Percentiles rank a stretch among this genome's conserved stretches.
These are phyloP conservation scores for Westerdykella aurantiaca DNA, from an alignment of 2,329 filamentous ascomycete genomes.

Conservation along the genomic window DNA sequence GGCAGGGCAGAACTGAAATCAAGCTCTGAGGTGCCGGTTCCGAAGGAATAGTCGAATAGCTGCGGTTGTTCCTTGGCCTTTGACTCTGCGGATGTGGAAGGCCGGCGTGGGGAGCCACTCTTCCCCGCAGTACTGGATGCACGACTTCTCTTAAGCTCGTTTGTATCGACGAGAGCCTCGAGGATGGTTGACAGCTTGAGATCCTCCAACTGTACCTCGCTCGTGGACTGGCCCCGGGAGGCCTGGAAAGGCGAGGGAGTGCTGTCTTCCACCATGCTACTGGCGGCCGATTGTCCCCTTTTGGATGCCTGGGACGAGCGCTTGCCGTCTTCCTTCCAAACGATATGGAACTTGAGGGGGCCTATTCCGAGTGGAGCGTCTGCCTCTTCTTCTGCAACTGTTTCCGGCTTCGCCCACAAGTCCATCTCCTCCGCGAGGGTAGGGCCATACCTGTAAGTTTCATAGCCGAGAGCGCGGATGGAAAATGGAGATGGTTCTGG, in stretches of 20 bases:
- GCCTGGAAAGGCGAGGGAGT: conserved; percentile 12
- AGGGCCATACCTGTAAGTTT: conserved; percentile 45
- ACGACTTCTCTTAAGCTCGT: conserved; percentile 24
- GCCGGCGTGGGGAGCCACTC: neutral
- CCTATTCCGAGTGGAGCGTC: conserved; percentile 15
- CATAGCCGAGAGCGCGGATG: conserved; percentile 49
- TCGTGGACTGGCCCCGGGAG: conserved; percentile 17
- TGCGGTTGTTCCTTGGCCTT: conserved; percentile 7
- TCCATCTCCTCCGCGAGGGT: conserved; percentile 20
- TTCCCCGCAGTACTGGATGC: neutral
- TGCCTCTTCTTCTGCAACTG: conserved; percentile 34
- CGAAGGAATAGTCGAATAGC: conserved; percentile 30
- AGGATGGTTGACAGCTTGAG: conserved; percentile 31
- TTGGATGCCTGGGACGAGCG: conserved; percentile 13
- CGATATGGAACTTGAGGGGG: neutral
- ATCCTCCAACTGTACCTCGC: conserved; percentile 33
- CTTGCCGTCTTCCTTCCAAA: conserved; percentile 7
- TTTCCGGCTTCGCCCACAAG: conserved; percentile 21
- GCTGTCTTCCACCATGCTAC: conserved; percentile 7
- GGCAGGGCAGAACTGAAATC: conserved; percentile 24
- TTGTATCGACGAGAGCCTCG: conserved; percentile 29
- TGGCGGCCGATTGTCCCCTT: conserved; percentile 6
- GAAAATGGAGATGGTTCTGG: conserved; percentile 44
- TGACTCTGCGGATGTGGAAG: neutral
- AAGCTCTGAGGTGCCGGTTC: conserved; percentile 12